Percentiles rank a stretch among this genome's conserved stretches.
Evolutionary conservation across 2,329 filamentous ascomycete genomes (phyloP).

Genomic region (Huntiella moniliformis): DNA sequence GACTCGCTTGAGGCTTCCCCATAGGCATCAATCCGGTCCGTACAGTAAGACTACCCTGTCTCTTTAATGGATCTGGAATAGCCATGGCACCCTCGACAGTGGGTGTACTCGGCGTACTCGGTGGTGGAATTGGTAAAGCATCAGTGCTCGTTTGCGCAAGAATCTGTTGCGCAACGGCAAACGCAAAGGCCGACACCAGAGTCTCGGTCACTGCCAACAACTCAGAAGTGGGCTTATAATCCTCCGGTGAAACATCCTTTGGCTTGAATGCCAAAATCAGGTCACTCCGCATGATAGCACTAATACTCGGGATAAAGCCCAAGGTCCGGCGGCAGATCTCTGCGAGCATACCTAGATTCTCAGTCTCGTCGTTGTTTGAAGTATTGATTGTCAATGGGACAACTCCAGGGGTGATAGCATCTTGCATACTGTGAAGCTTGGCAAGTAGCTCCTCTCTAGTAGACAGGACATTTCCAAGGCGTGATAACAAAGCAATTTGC

Average conservation of each 20-base stretch:
- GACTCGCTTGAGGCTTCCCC: conserved; percentile 23
- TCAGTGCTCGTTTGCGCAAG: conserved; percentile 56
- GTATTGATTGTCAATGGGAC: conserved; percentile 22
- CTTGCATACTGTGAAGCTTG: conserved; percentile 43
- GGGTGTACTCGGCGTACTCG: conserved; percentile 9
- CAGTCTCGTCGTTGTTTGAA: conserved; percentile 33
- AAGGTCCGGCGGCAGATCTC: conserved; percentile 71
- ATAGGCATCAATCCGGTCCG: conserved; percentile 19
- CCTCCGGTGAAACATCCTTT: conserved; percentile 18
- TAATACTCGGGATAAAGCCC: conserved; percentile 66
- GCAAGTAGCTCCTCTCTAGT: conserved; percentile 42
- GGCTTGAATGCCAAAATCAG: conserved; percentile 42
- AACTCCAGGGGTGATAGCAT: conserved; percentile 34
- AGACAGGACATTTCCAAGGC: conserved; percentile 57
- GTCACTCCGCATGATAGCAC: conserved; percentile 63
- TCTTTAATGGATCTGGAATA: conserved; percentile 40
- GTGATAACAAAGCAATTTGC: conserved; percentile 63
- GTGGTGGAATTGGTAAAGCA: conserved; percentile 43
- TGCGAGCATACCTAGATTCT: conserved; percentile 63
- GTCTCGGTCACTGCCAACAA: conserved; percentile 46
- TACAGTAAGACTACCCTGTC: conserved; percentile 38
- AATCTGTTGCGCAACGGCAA: conserved; percentile 57
- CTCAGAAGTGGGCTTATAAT: conserved; percentile 15
- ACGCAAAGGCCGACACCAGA: conserved; percentile 59
- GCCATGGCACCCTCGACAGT: conserved; percentile 3